These are phyloP conservation scores for Mucor circinelloides DNA, from an alignment of 371 early-diverging fungal genomes.

Conservation along the genomic window DNA sequence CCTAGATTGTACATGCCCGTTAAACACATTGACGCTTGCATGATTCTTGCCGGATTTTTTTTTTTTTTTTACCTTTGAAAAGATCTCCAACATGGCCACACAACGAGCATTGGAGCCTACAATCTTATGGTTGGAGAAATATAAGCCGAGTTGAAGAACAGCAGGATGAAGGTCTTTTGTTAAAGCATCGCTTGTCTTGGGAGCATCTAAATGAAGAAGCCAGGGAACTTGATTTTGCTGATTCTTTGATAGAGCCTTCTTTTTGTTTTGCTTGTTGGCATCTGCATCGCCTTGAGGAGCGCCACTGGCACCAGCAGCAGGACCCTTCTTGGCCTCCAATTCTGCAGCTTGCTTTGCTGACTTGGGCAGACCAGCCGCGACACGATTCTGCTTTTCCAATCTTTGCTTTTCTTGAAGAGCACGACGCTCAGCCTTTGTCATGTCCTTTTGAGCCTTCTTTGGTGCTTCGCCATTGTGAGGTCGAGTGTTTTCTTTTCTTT, in stretches of 20 bases:
- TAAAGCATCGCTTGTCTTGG: constrained; percentile 53
- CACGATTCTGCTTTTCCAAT: constrained; percentile 68
- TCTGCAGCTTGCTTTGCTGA: constrained; percentile 23
- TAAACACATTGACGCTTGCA: too few species aligned
- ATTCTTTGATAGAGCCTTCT: constrained; percentile 35
- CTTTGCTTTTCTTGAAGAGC: constrained; percentile 80
- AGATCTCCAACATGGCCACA: constrained; percentile 82
- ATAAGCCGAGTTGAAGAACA: constrained; percentile 82
- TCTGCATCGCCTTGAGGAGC: constrained; percentile 16
- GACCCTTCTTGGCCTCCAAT: constrained; percentile 15
- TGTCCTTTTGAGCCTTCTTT: constrained; percentile 65
- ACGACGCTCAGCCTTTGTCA: constrained; percentile 92
- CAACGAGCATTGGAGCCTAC: constrained; percentile 91
- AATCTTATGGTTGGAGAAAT: constrained; percentile 84
- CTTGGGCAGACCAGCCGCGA: constrained; percentile 51
- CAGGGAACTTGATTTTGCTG: constrained; percentile 64
- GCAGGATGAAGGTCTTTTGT: constrained; percentile 85
- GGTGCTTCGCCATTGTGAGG: constrained; percentile 21
- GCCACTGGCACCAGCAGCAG: constrained; percentile 19
- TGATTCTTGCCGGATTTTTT: background rate
- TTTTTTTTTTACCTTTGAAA: constrained; percentile 78
- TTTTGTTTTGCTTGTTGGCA: constrained; percentile 36
- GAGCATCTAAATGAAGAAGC: constrained; percentile 69
- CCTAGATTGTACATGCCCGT: too few species aligned
- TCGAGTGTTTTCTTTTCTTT: constrained; percentile 15